These are phyloP conservation scores for Atalantia buxifolia DNA, from an alignment of 345 rosid species.

Conservation along the genomic window DNA sequence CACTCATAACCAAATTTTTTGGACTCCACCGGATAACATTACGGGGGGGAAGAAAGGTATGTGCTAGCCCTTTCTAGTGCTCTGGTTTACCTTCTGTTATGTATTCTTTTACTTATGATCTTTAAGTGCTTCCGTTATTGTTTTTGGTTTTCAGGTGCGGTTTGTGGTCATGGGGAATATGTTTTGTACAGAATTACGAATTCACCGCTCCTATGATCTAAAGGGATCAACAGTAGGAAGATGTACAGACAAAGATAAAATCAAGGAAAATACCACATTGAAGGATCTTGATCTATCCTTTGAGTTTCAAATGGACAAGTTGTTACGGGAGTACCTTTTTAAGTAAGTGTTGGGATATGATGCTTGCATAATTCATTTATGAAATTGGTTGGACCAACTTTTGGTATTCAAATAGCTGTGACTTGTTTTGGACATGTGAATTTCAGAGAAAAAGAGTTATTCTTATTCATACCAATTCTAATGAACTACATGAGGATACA, in stretches of 20 bases:
- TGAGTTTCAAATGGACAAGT: slow-evolving; percentile 89
- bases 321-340: slow-evolving; percentile 69
- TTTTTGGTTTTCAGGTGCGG: slow-evolving; percentile 59
- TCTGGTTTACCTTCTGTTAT: slow-evolving; percentile 9
- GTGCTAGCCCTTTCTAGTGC: background rate
- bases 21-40: slow-evolving; percentile 82
- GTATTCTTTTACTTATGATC: slow-evolving; percentile 5
- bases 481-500: too few relatives aligned
- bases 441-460: too few relatives aligned
- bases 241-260: slow-evolving; percentile 61
- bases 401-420: background rate
- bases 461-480: too few relatives aligned
- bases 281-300: slow-evolving; percentile 83
- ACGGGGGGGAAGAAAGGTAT: slow-evolving; percentile 79
- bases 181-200: slow-evolving; percentile 94
- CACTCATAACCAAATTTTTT: slow-evolving; percentile 91
- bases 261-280: slow-evolving; percentile 65
- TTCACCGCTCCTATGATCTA: slow-evolving; percentile 87
- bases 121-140: slow-evolving; percentile 13
- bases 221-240: slow-evolving; percentile 93
- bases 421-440: background rate
- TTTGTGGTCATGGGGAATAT: slow-evolving; percentile 99
- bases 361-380: background rate
- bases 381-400: background rate
- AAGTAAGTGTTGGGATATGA: slow-evolving; percentile 44